Evolutionary conservation across 129 eudicot genomes (phyloP).

Genomic region (Erigeron canadensis): DNA sequence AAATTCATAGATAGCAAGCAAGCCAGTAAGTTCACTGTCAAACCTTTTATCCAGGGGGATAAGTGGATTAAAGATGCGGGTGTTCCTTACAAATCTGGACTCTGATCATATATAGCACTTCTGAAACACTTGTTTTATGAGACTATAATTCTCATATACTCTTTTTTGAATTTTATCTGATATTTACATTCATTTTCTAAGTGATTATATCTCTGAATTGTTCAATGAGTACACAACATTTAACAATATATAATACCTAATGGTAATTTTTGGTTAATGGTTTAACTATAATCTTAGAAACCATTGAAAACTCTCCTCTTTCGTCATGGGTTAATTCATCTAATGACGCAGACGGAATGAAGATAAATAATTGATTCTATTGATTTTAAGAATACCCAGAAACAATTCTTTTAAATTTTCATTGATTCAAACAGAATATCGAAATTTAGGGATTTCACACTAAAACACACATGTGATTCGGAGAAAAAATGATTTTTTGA

Average conservation of each 20-base stretch:
- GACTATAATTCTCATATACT: not conserved
- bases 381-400: too few species aligned
- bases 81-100: constrained; percentile 37
- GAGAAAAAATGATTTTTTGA: too few species aligned
- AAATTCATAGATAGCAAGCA: constrained; percentile 19
- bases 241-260: constrained; percentile 1
- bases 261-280: constrained; percentile 7
- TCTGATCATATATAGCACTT: constrained; percentile 33
- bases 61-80: constrained; percentile 42
- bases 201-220: constrained; percentile 7
- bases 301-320: too few species aligned
- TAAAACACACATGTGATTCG: too few species aligned
- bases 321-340: too few species aligned
- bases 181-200: constrained; percentile 30
- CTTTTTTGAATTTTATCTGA: not conserved
- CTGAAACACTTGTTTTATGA: not conserved
- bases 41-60: constrained; percentile 38
- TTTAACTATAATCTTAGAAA: too few species aligned
- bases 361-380: too few species aligned
- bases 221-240: constrained; percentile 7
- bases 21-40: constrained; percentile 46
- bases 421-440: too few species aligned
- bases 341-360: too few species aligned
- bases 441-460: too few species aligned
- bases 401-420: too few species aligned